phyloP scores from a whole-genome alignment of 2,329 filamentous ascomycete species.

The Karstenula rhodostoma region DNA sequence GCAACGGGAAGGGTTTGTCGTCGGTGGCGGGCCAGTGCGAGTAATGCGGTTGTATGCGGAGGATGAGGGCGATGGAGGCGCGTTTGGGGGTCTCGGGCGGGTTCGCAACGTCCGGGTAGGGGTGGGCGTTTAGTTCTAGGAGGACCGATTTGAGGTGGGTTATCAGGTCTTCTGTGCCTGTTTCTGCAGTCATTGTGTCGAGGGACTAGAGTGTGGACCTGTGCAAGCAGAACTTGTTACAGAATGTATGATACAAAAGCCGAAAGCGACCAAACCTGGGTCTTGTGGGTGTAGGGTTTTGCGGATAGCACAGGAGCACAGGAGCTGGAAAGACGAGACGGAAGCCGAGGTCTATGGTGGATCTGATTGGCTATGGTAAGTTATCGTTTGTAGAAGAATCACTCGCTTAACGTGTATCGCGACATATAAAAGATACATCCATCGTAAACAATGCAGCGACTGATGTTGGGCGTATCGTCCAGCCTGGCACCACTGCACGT shows the following conservation, averaged over 20 bases:
- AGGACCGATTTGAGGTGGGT: slow-evolving; percentile 54
- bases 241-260: not conserved
- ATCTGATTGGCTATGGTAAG: slow-evolving; percentile 26
- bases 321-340: not conserved
- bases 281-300: not conserved
- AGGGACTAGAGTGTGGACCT: too few species aligned
- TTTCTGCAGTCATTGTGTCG: slow-evolving; percentile 29
- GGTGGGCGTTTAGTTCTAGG: slow-evolving; percentile 52
- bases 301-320: not conserved
- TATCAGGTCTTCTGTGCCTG: slow-evolving; percentile 42
- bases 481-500: not conserved
- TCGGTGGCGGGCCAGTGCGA: slow-evolving; percentile 58
- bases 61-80: slow-evolving; percentile 71
- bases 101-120: slow-evolving; percentile 59
- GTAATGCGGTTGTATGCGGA: slow-evolving; percentile 68
- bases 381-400: not conserved
- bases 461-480: not conserved
- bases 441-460: not conserved
- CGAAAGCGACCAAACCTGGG: not conserved
- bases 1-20: slow-evolving; percentile 26
- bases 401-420: not conserved
- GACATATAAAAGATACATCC: not conserved
- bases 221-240: too few species aligned
- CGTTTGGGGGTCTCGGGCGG: slow-evolving; percentile 63
- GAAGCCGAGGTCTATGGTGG: slow-evolving; percentile 28